Evolutionary conservation across 2,329 filamentous ascomycete genomes (phyloP).

Genomic region (Fusarium sp.): DNA sequence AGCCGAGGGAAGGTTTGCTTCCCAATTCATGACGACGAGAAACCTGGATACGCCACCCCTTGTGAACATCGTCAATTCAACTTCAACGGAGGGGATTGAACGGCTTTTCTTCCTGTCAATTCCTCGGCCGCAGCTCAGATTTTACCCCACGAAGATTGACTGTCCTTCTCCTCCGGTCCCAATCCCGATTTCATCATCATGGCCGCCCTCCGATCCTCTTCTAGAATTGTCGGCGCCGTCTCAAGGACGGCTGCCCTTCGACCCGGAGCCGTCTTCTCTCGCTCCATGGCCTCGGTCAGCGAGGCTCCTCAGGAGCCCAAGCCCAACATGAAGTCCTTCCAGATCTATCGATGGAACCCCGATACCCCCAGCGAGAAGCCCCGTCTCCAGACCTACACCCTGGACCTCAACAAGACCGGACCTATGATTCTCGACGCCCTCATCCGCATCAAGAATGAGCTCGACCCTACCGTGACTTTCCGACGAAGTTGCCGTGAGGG

Average conservation of each 20-base stretch:
- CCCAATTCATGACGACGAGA: constrained; percentile 45
- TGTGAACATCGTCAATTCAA: constrained; percentile 36
- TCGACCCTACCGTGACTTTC: constrained; percentile 97
- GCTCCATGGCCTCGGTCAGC: constrained; percentile 67
- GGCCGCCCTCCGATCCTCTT: constrained; percentile 71
- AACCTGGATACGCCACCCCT: constrained; percentile 39
- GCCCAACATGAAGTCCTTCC: constrained; percentile 89
- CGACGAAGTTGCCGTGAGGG: constrained; percentile 96
- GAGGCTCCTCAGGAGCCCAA: constrained; percentile 72
- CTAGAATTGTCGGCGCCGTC: constrained; percentile 63
- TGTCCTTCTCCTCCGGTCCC: constrained; percentile 43
- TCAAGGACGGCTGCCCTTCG: constrained; percentile 54
- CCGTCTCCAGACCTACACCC: constrained; percentile 91
- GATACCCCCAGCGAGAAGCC: constrained; percentile 94
- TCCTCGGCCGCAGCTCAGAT: constrained; percentile 34
- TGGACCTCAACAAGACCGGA: constrained; percentile 98
- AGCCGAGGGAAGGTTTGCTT: constrained; percentile 48
- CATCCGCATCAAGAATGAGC: constrained; percentile 98
- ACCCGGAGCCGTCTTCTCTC: constrained; percentile 57
- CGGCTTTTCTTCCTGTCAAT: constrained; percentile 44
- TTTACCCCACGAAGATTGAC: constrained; percentile 39
- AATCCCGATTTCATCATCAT: constrained; percentile 56
- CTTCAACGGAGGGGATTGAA: constrained; percentile 44
- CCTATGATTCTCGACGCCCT: constrained; percentile 98
- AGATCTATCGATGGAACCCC: constrained; percentile 99